These are phyloP conservation scores for Mikania micrantha DNA, from an alignment of 129 eudicot genomes.

Conservation along the genomic window DNA sequence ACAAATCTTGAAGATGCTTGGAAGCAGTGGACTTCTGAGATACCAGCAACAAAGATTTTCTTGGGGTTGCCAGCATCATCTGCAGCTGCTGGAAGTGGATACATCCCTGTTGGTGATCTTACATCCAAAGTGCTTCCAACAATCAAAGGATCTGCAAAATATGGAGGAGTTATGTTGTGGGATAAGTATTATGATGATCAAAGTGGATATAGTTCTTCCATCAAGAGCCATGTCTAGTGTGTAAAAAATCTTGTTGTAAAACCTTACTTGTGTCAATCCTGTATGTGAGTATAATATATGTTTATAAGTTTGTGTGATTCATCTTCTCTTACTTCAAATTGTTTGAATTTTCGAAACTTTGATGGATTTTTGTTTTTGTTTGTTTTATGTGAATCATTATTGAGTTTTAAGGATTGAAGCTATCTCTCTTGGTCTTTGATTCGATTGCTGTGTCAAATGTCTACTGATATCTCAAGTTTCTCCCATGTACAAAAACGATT, in stretches of 20 bases:
- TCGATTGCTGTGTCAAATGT: too few species aligned
- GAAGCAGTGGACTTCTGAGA: constrained; percentile 29
- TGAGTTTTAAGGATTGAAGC: too few species aligned
- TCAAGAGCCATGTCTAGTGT: constrained; percentile 22
- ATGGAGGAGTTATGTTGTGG: constrained; percentile 36
- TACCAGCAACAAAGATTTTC: constrained; percentile 26
- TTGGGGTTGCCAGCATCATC: constrained; percentile 41
- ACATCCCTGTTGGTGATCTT: constrained; percentile 23
- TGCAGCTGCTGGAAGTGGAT: constrained; percentile 36
- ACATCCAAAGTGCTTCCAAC: constrained; percentile 28
- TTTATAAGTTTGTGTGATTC: background rate
- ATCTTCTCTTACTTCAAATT: too few species aligned
- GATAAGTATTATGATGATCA: constrained; percentile 31
- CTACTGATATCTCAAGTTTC: too few species aligned
- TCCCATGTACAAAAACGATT: too few species aligned
- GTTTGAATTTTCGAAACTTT: too few species aligned
- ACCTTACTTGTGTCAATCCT: background rate
- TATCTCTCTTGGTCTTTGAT: too few species aligned
- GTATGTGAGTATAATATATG: background rate
- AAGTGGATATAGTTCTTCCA: constrained; percentile 28
- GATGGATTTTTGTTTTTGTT: too few species aligned
- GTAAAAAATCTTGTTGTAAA: background rate
- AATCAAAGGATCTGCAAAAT: constrained; percentile 21
- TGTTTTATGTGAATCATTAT: too few species aligned
- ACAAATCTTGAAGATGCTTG: constrained; percentile 20